Percentiles rank a stretch among this genome's conserved stretches.
Conservation (phyloP, 1,284 basidiomycete genomes). For the Heterobasidion annosum region DNA sequence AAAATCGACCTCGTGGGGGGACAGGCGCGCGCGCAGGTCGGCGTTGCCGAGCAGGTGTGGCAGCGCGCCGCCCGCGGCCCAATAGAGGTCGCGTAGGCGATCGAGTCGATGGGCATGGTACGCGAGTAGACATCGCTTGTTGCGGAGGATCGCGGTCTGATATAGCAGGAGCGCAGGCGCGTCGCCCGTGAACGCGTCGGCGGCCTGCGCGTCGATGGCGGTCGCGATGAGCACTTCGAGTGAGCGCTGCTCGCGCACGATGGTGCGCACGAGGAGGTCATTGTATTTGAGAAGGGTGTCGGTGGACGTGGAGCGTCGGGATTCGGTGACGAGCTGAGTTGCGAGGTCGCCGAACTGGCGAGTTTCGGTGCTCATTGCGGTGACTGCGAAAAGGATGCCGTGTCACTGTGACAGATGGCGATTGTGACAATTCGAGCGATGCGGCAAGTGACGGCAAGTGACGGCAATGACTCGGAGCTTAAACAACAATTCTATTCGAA, state of each 20-base stretch:
- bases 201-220: conserved; percentile 26
- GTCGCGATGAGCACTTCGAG: conserved; percentile 53
- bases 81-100: conserved; percentile 79
- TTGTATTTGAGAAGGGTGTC: conserved; percentile 90
- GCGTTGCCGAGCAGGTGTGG: conserved; percentile 72
- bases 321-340: conserved; percentile 81
- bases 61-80: conserved; percentile 88
- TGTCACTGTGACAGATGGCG: too few relatives aligned
- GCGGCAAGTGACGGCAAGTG: too few relatives aligned
- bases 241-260: conserved; percentile 88
- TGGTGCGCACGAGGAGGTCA: conserved; percentile 75
- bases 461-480: too few relatives aligned
- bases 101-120: conserved; percentile 85
- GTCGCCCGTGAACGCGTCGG: conserved; percentile 18
- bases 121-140: conserved; percentile 89
- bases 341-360: conserved; percentile 78
- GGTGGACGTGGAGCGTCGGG: conserved; percentile 74
- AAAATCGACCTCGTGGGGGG: conserved; percentile 89
- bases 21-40: conserved; percentile 73
- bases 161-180: conserved; percentile 75
- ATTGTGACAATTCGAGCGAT: too few relatives aligned
- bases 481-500: too few relatives aligned
- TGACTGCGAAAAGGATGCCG: background rate
- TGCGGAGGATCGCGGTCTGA: conserved; percentile 81
- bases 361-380: conserved; percentile 6